Conservation (phyloP, 345 rosid species). For the Erucastrum elatum region DNA sequence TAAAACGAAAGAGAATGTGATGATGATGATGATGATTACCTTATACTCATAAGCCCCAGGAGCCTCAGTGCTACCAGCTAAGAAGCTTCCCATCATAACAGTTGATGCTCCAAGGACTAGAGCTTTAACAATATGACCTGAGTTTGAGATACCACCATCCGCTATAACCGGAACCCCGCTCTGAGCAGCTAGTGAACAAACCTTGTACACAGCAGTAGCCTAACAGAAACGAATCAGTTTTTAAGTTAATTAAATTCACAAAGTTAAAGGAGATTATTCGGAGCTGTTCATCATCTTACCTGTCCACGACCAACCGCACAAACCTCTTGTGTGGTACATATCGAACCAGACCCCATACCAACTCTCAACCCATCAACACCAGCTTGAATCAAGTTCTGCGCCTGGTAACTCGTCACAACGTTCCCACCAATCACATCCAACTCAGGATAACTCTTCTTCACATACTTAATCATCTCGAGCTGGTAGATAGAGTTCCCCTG, state of each 20-base stretch:
- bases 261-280: neutral
- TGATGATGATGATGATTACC: conserved; percentile 44
- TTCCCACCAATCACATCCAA: conserved; percentile 92
- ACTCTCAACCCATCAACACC: conserved; percentile 88
- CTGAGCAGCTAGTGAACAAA: conserved; percentile 70
- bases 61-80: conserved; percentile 93
- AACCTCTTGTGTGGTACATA: conserved; percentile 96
- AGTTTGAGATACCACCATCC: conserved; percentile 94
- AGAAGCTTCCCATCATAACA: conserved; percentile 95
- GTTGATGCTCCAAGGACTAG: conserved; percentile 87
- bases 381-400: conserved; percentile 77
- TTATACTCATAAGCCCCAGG: conserved; percentile 67
- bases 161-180: conserved; percentile 84
- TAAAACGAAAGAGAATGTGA: conserved; percentile 13
- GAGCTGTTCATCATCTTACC: conserved; percentile 45
- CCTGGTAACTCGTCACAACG: conserved; percentile 82
- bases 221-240: conserved; percentile 14
- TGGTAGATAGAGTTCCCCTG: conserved; percentile 91
- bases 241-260: neutral
- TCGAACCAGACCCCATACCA: conserved; percentile 97
- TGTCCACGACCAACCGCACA: conserved; percentile 96
- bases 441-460: conserved; percentile 63
- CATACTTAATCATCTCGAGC: conserved; percentile 80
- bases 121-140: conserved; percentile 97
- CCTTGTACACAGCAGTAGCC: conserved; percentile 99